phyloP scores from a whole-genome alignment of 2,329 filamentous ascomycete species.

The Fusarium drepaniforme region DNA sequence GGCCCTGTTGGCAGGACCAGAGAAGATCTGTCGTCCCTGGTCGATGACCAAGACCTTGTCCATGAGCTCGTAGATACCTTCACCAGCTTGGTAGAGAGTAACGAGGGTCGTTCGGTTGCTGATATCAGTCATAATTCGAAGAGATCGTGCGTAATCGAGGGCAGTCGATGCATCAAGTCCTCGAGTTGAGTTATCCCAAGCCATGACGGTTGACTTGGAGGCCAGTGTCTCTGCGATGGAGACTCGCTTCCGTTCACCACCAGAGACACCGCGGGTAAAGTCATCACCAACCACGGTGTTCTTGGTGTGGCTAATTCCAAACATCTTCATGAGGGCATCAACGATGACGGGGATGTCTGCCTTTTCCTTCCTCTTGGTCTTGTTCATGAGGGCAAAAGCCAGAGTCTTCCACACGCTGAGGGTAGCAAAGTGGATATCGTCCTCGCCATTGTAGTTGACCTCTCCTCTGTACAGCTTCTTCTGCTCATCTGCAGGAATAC shows the following conservation, averaged over 20 bases:
- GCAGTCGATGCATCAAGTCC: conserved; percentile 86
- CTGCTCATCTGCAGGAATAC: conserved; percentile 76
- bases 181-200: conserved; percentile 85
- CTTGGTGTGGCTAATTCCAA: conserved; percentile 81
- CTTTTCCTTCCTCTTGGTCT: conserved; percentile 76
- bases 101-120: conserved; percentile 68
- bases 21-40: conserved; percentile 75
- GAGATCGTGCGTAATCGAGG: conserved; percentile 79
- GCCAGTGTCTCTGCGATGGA: conserved; percentile 83
- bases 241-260: conserved; percentile 85
- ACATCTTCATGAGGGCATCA: conserved; percentile 79
- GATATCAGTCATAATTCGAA: conserved; percentile 81
- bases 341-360: conserved; percentile 76
- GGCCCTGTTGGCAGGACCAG: conserved; percentile 71
- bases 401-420: conserved; percentile 84
- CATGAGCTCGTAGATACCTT: conserved; percentile 66
- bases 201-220: conserved; percentile 78
- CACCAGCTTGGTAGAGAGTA: conserved; percentile 58
- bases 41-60: conserved; percentile 87
- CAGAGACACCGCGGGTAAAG: conserved; percentile 78
- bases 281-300: conserved; percentile 83
- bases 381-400: conserved; percentile 80
- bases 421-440: conserved; percentile 79
- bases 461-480: conserved; percentile 78
- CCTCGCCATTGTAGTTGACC: conserved; percentile 83